phyloP scores from a whole-genome alignment of 2,329 filamentous ascomycete genomes.

The Sclerotiophoma versabilis region DNA sequence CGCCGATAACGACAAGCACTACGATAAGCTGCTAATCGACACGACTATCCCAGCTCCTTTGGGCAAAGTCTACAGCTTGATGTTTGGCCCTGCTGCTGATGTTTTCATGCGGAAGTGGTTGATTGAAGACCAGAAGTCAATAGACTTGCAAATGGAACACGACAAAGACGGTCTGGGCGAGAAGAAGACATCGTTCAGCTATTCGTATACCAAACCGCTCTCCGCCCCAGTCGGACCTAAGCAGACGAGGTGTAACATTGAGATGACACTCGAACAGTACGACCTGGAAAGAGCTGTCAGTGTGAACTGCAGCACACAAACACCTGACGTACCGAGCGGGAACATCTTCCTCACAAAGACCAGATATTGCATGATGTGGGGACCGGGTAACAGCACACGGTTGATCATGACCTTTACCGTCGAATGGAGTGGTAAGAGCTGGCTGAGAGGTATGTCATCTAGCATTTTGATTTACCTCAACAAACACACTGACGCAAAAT shows the following conservation, averaged over 20 bases:
- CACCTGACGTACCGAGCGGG: conserved; percentile 92
- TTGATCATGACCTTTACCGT: conserved; percentile 88
- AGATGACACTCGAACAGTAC: conserved; percentile 80
- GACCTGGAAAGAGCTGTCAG: conserved; percentile 89
- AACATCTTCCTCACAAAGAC: conserved; percentile 93
- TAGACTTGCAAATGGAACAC: conserved; percentile 82
- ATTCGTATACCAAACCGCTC: conserved; percentile 91
- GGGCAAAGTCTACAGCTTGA: conserved; percentile 86
- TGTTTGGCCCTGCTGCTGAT: conserved; percentile 83
- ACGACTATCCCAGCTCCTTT: conserved; percentile 86
- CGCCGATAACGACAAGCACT: conserved; percentile 78
- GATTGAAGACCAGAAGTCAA: conserved; percentile 84
- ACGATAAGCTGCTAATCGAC: conserved; percentile 84
- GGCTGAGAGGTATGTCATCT: conserved; percentile 80
- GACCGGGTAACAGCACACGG: conserved; percentile 81
- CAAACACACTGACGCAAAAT: conserved; percentile 19
- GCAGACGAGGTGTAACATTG: conserved; percentile 93
- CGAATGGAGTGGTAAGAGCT: conserved; percentile 98
- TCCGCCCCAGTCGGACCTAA: conserved; percentile 84
- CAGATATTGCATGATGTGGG: conserved; percentile 94
- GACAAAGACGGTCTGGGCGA: conserved; percentile 79
- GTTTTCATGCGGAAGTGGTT: conserved; percentile 88
- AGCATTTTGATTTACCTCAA: not conserved
- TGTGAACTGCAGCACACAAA: conserved; percentile 83
- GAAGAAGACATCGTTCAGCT: conserved; percentile 77